Evolutionary conservation across 371 early-diverging fungal genomes (phyloP).

Genomic region (Lichtheimia corymbifera): DNA sequence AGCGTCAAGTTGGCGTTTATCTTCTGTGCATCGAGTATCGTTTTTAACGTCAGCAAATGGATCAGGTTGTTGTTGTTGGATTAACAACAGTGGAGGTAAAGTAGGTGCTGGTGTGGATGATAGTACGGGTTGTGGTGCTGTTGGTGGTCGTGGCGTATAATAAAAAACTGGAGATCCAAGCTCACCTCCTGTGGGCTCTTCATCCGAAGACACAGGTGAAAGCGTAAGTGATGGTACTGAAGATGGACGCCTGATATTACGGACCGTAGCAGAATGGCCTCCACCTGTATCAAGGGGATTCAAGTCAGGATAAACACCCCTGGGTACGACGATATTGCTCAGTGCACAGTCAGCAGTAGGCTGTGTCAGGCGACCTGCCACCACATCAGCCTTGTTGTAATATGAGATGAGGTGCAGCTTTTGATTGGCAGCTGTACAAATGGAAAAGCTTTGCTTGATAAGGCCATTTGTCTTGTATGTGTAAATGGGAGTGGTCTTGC

Average conservation of each 20-base stretch:
- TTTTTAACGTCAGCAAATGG: neutral
- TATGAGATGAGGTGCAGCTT: conserved; percentile 87
- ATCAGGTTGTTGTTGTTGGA: neutral
- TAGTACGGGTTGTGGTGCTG: neutral
- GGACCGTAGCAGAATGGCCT: conserved; percentile 36
- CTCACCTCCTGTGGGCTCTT: conserved; percentile 23
- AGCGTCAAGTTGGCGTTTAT: conserved; percentile 21
- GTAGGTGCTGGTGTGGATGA: conserved; percentile 3
- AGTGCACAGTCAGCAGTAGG: conserved; percentile 52
- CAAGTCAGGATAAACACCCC: conserved; percentile 60
- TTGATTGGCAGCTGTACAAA: conserved; percentile 75
- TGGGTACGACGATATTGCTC: conserved; percentile 47
- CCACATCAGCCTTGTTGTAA: conserved; percentile 75
- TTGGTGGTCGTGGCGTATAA: conserved; percentile 5
- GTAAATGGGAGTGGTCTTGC: conserved; percentile 14
- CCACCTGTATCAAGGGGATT: conserved; percentile 43
- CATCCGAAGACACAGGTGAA: conserved; percentile 33
- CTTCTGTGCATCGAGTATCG: conserved; percentile 11
- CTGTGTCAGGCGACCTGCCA: conserved; percentile 43
- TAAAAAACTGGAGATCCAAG: conserved; percentile 8
- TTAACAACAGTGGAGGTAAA: neutral
- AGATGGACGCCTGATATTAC: conserved; percentile 23
- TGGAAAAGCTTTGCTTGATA: conserved; percentile 84
- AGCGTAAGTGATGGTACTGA: conserved; percentile 25
- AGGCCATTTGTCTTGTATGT: conserved; percentile 75